Base-by-base conservation (phyloP, 208 protist genomes). In the Trypanosoma grayi region DNA sequence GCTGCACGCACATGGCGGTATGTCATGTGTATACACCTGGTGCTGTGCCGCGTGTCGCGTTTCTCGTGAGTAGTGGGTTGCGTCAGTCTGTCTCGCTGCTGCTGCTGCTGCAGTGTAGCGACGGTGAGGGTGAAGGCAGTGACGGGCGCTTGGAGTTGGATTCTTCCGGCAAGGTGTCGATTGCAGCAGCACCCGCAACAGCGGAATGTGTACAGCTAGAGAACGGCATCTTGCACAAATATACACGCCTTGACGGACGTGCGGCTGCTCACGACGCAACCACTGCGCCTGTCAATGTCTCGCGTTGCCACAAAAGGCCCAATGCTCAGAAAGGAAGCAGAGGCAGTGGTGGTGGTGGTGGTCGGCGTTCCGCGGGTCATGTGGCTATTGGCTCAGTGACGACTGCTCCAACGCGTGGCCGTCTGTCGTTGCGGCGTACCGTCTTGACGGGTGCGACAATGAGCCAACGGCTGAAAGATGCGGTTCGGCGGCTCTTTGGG, bases 11-110 rank as follows among this genome's bases (percentile, higher is more conserved):
- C 39, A n/a, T 69, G 20, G 8, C 31, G 55, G 16, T 33, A 0
- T 69, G 63, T 27, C 34, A 20, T 22, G 11, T 69, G 9, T 18
- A 16, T 13, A 34, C 40, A 2, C 22, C 44, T 37, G 28, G 31
- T 22, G 13, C 9, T 18, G 13, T 5, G 7, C 18, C 46, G 33
- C 46, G 47, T 58, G 5, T 41, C 22, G 64, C 39, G 27, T 70
- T 63, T 43, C 46, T 70, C 33, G 64, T 63, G 2, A 63, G 64
- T 27, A 70, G 64, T 51, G 47, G 47, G 2, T 31, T 37, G 7
- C 33, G 27, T 27, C 43, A 52, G 34, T 36, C 37, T 4, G 64
- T 70, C 33, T 70, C 64, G 24, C 14, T 70, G 25, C 14, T 70
- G 2, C 4, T 70, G 25, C 14, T 70, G 2, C 4, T 70, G 18